Evolutionary conservation across 225 moss, liverwort and hornwort species (phyloP), one percentile per base, ranked within the genome.

Genomic region (Neckera pumila): DNA sequence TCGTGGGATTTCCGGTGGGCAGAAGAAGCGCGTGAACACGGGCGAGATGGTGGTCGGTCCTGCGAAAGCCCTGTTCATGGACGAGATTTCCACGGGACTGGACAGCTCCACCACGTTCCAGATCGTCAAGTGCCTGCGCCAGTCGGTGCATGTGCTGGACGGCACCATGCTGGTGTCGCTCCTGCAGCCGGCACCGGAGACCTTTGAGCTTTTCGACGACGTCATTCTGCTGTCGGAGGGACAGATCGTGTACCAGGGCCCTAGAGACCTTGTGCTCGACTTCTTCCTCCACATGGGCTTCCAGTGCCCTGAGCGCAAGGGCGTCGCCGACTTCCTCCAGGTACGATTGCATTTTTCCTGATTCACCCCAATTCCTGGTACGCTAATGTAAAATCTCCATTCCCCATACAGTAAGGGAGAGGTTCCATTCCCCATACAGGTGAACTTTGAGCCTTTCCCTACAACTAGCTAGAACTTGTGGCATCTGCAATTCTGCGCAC

Each of bases 11-110:
- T 94, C 94, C 8, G 94, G 94, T 7, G 94, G 94, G 14, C 94
- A 94, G 86, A 92, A 94, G 78, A 94, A 92, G 86, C 91, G 94
- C 4, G 94, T 94, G 42, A 94, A 92, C 36, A 91, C 94, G 49
- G 93, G 93, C 60, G 65, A 97, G 89, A 97, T 97, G 94, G 42
- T 97, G 26, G 96, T 97, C 21, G 96, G 96, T 12, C 96, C 96
- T 34, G 93, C 96, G 43, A 96, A 95, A 86, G 96, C 96, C 62
- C 87, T 97, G n/a, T 97, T 97, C 87, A 97, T 97, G 96, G 96
- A 97, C 84, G 96, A 97, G 85, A 97, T 97, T 42, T 96, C 96
- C 5, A 96, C 96, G 8, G 96, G 96, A 21, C 82, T 97, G 22
- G 96, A 97, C 88, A 96, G 96, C 59, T 96, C 96, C 56, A 97